Evolutionary conservation across 345 rosid species (phyloP).

Genomic region (Erodium maritimum): DNA sequence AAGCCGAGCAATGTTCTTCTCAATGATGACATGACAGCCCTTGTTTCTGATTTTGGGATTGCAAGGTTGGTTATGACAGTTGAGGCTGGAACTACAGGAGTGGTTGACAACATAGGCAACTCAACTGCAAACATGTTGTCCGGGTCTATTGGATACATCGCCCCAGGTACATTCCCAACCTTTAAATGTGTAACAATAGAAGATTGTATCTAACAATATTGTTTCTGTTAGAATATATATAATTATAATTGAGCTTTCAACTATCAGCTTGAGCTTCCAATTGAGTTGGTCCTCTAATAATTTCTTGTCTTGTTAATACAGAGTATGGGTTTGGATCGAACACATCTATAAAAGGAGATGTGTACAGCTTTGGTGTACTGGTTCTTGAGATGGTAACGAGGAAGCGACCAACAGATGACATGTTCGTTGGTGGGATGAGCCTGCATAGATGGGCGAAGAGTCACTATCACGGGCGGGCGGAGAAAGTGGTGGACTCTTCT

Average conservation of each 20-base stretch:
- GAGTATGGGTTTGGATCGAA: conserved; percentile 42
- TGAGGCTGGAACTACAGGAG: conserved; percentile 21
- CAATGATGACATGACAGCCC: conserved; percentile 48
- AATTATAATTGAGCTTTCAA: too few species aligned
- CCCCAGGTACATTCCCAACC: conserved; percentile 33
- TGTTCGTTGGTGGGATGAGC: conserved; percentile 30
- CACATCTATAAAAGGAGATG: conserved; percentile 43
- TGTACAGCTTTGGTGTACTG: conserved; percentile 46
- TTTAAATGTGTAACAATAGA: too few species aligned
- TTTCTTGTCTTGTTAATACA: conserved; percentile 11
- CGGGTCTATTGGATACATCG: conserved; percentile 46
- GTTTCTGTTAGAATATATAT: too few species aligned
- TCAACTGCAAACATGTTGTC: conserved; percentile 36
- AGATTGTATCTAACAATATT: too few species aligned
- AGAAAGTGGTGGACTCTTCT: conserved; percentile 31
- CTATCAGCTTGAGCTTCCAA: too few species aligned
- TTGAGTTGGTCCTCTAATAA: too few species aligned
- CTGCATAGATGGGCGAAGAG: conserved; percentile 41
- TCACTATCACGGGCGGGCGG: conserved; percentile 26
- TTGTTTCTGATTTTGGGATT: conserved; percentile 52
- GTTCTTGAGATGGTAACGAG: conserved; percentile 48
- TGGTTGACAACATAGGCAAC: conserved; percentile 33
- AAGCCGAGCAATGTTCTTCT: conserved; percentile 61
- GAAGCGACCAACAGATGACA: conserved; percentile 41
- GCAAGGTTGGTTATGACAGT: conserved; percentile 30